These are phyloP conservation scores for Aspergillus unguis DNA, from an alignment of 2,329 filamentous ascomycete genomes.

Conservation along the genomic window DNA sequence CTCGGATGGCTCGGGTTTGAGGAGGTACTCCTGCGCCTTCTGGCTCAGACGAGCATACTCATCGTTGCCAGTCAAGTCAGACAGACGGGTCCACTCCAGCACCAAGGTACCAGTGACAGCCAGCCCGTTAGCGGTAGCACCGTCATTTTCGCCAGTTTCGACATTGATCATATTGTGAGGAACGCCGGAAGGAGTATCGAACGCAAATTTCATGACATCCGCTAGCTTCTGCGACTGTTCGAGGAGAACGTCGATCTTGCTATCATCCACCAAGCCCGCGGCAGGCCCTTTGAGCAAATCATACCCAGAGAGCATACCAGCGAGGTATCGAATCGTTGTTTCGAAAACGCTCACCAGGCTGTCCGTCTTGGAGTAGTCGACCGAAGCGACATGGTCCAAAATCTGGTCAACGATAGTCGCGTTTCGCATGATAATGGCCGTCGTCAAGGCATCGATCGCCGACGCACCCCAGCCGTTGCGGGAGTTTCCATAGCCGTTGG, in stretches of 20 bases:
- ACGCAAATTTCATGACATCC: slow-evolving; percentile 71
- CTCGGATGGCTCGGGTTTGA: slow-evolving; percentile 60
- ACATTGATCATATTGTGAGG: slow-evolving; percentile 68
- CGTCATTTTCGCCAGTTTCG: slow-evolving; percentile 49
- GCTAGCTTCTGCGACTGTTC: slow-evolving; percentile 66
- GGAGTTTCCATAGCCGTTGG: slow-evolving; percentile 64
- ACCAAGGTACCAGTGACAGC: slow-evolving; percentile 75
- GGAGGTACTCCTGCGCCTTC: slow-evolving; percentile 65
- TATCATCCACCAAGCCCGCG: slow-evolving; percentile 48
- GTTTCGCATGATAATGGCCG: slow-evolving; percentile 73
- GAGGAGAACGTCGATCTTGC: slow-evolving; percentile 59
- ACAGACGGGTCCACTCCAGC: slow-evolving; percentile 78
- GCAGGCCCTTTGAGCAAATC: slow-evolving; percentile 67
- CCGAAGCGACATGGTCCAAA: slow-evolving; percentile 64
- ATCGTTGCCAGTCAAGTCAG: slow-evolving; percentile 66
- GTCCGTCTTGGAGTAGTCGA: slow-evolving; percentile 66
- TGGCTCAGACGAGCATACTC: slow-evolving; percentile 66
- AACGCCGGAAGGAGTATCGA: slow-evolving; percentile 71
- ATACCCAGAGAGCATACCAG: slow-evolving; percentile 70
- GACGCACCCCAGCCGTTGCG: slow-evolving; percentile 82
- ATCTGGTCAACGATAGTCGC: slow-evolving; percentile 66
- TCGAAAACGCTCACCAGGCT: slow-evolving; percentile 74
- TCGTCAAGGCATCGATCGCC: slow-evolving; percentile 75
- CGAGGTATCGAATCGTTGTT: slow-evolving; percentile 85
- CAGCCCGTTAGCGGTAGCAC: slow-evolving; percentile 62